Evolutionary conservation across 352 stramenopile genomes (phyloP), one percentile per base, ranked within the genome.

Genomic region (Globisporangium sylvaticum): DNA sequence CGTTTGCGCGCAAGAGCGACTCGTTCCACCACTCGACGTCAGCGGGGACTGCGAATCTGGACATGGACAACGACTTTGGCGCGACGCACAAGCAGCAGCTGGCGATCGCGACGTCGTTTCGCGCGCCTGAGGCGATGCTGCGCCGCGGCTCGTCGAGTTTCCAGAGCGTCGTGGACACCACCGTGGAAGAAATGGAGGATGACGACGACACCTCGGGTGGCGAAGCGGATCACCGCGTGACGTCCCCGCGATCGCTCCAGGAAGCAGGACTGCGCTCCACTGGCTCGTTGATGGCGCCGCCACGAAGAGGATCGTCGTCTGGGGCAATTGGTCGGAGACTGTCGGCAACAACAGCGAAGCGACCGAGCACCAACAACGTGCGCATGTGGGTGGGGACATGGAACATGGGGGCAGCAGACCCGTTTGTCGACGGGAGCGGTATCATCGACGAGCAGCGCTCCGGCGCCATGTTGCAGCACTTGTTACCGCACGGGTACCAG

Each of bases 351-450:
- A 32, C 2, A 29, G 37, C 31, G 4, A 82, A 88, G 64, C 75
- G 81, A 34, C 48, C 67, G 18, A 86, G 66, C 46, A 75, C 62
- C 39, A 70, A 65, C 14, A 83, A 94, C 60, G 79, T 94, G 7
- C 76, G 81, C 10, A 78, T 96, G 58, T 96, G 87, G 88, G 80
- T 91, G 4, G 89, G 89, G 5, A 90, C 84, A 25, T 96, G 89
- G 89, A 96, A 96, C 72, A 89, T 96, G 75, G 86, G 84, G 2
- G 87, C 87, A 0, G 77, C 85, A 8, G 89, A 95, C 58, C 88
- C 87, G 14, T 94, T 95, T 59, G 79, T 81, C 4, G 84, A 94
- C 48, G 79, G 78, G 32, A 75, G 75, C 44, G 84, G 83, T 0
- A 87, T 92, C 53, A 89, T 92, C 61, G 86, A 94, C 56, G 86